These are phyloP conservation scores for Boletus fagicola DNA, from an alignment of 768 basidiomycete genomes.

Conservation along the genomic window DNA sequence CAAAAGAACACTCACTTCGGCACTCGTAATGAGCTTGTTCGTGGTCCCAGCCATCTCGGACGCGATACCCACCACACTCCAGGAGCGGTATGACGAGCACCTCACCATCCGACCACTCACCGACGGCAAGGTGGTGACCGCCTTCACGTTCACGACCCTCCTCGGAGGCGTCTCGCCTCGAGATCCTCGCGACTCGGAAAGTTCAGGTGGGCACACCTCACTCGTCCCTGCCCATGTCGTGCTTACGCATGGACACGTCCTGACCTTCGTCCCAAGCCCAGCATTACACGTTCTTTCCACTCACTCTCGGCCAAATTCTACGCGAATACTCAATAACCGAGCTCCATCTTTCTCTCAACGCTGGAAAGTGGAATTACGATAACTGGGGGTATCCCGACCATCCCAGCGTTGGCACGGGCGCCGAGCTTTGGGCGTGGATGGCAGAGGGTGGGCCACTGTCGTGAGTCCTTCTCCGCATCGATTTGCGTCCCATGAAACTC, in stretches of 20 bases:
- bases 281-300: slow-evolving; percentile 85
- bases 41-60: slow-evolving; percentile 4
- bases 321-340: slow-evolving; percentile 84
- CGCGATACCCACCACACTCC: not conserved
- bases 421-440: slow-evolving; percentile 92
- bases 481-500: not conserved
- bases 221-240: not conserved
- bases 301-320: slow-evolving; percentile 83
- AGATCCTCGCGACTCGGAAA: slow-evolving; percentile 48
- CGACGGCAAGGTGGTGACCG: slow-evolving; percentile 80
- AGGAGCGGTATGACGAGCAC: slow-evolving; percentile 46
- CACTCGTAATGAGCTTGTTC: slow-evolving; percentile 12
- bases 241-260: not conserved
- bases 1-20: slow-evolving; percentile 2
- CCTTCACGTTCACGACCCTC: slow-evolving; percentile 76
- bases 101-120: slow-evolving; percentile 59
- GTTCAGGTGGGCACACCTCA: slow-evolving; percentile 45
- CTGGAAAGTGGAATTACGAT: slow-evolving; percentile 89
- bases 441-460: slow-evolving; percentile 54
- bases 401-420: slow-evolving; percentile 76
- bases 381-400: slow-evolving; percentile 82
- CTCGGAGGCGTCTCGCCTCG: slow-evolving; percentile 53
- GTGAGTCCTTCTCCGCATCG: slow-evolving; percentile 36
- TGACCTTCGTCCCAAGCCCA: slow-evolving; percentile 49
- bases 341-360: slow-evolving; percentile 84